Conservation (phyloP, 768 basidiomycete species). For the Collybiopsis luxurians region DNA sequence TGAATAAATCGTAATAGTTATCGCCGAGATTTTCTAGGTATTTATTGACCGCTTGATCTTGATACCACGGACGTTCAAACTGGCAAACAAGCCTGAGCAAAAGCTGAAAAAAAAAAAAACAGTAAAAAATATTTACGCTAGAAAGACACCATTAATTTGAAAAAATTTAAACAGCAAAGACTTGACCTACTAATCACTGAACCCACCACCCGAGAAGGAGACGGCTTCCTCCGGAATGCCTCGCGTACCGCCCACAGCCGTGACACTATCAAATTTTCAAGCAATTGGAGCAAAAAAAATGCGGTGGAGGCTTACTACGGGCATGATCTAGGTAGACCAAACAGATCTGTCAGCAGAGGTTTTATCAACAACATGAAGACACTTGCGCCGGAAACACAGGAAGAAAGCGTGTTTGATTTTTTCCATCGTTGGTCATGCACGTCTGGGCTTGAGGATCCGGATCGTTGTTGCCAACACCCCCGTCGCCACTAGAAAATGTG, state of each 20-base stretch:
- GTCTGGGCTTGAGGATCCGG: constrained; percentile 33
- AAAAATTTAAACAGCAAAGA: neutral
- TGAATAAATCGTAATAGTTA: constrained; percentile 58
- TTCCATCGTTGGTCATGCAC: constrained; percentile 48
- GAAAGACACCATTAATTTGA: neutral
- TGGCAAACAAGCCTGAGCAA: constrained; percentile 18
- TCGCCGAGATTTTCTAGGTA: constrained; percentile 46
- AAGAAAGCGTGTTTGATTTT: constrained; percentile 37
- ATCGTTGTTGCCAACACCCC: constrained; percentile 51
- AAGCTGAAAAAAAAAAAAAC: neutral
- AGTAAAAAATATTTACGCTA: neutral
- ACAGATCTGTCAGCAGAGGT: neutral
- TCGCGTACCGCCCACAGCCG: constrained; percentile 58
- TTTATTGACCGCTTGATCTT: constrained; percentile 37
- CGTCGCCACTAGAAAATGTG: constrained; percentile 51
- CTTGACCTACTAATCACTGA: constrained; percentile 56
- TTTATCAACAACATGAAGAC: neutral
- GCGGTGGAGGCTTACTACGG: constrained; percentile 40
- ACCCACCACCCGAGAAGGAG: constrained; percentile 69
- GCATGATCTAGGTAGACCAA: constrained; percentile 25
- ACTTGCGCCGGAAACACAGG: constrained; percentile 37
- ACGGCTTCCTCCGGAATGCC: constrained; percentile 58
- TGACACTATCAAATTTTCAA: constrained; percentile 45
- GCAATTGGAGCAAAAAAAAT: neutral
- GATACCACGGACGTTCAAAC: constrained; percentile 56